phyloP scores from a whole-genome alignment of 139 green algal species.

The Closterium sp. region DNA sequence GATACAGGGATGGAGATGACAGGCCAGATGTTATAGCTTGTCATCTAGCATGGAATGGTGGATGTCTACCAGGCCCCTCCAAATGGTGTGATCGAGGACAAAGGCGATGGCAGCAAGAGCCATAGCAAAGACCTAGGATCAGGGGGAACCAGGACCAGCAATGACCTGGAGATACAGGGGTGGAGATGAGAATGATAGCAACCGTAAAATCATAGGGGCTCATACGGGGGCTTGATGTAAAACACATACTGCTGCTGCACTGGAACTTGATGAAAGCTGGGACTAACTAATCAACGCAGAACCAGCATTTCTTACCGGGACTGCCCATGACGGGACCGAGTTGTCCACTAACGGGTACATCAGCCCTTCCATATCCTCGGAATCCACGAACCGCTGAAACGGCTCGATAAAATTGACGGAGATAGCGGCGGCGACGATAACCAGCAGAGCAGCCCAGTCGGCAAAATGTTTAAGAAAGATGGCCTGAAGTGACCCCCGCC shows the following conservation, averaged over 20 bases:
- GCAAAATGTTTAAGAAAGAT: not conserved
- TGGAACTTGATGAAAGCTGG: no score
- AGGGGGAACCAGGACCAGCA: no score
- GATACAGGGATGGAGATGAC: not conserved
- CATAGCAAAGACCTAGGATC: not conserved
- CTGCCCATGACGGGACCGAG: conserved; percentile 16
- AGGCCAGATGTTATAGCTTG: no score
- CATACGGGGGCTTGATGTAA: no score
- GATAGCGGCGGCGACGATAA: not conserved
- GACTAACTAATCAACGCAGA: not conserved
- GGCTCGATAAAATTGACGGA: conserved; percentile 13
- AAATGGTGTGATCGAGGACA: not conserved
- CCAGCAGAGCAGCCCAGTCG: not conserved
- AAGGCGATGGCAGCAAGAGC: not conserved
- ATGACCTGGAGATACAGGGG: no score
- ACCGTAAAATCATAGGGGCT: no score
- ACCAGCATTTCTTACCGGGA: conserved; percentile 28
- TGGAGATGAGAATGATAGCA: not conserved
- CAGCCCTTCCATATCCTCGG: conserved; percentile 13
- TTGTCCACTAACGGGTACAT: conserved; percentile 31
- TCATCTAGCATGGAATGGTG: not conserved
- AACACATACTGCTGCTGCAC: no score
- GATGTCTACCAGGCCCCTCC: not conserved
- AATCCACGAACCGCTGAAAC: conserved; percentile 20
- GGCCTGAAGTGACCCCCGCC: not conserved